Evolutionary conservation across 345 rosid species (phyloP), one percentile per base, ranked within the genome.

Genomic region (Brassica carinata): DNA sequence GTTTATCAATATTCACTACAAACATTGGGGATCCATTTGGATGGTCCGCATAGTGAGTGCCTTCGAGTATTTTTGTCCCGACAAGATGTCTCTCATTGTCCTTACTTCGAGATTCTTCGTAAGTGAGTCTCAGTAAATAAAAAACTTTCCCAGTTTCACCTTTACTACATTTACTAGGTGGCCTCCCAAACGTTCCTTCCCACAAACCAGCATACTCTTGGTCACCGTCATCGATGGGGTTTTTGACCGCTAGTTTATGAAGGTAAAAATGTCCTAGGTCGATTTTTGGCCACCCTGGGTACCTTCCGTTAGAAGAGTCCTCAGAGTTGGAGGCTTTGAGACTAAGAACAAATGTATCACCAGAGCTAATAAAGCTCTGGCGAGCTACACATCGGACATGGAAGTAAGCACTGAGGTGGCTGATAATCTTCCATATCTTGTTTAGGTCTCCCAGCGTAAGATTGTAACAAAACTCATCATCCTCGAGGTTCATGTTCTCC

Each of bases 1-100:
- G 40, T 34, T 90, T 33, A 88, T 86, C 14, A 1, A 34, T 7
- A 34, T 34, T 8, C 40, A 85, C 93, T 7, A 88, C 82, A 78
- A 94, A 94, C 94, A 94, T 90, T 18, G 96, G 88, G 1, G 97
- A 90, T 33, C 98, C 98, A 79, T 89, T 94, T 65, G 98, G 98
- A 84, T 89, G 92, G 70, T 86, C 81, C 74, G 88, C 98, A 73
- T 91, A 90, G 81, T 92, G 91, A 64, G 87, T 94, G 17, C 98
- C 97, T 83, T 69, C 73, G 8, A 70, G 74, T 70, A 70, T 70
- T 23, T 94, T 94, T 62, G 93, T 92, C n/a, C 96, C 98, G 57
- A 92, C 85, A 43, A 94, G 92, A 43, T 72, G 77, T 10, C 72
- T 83, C 64, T 83, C 86, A 15, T 88, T 90, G 5, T 40, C 29